Conservation (phyloP, 75 land plant genomes). For the Pinus taeda region DNA sequence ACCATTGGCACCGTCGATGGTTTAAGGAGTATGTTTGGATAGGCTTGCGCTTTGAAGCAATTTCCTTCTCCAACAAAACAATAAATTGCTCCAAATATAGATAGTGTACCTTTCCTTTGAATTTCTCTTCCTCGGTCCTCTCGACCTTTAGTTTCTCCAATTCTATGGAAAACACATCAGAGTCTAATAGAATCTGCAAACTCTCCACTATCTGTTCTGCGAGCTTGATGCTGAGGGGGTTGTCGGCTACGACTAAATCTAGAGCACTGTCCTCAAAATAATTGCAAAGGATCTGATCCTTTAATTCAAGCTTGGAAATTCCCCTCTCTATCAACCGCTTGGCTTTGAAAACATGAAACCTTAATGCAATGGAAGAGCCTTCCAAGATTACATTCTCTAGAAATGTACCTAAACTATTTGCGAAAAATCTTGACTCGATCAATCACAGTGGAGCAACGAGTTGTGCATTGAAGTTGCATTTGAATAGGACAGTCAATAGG, state of each 20-base stretch:
- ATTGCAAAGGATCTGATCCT: constrained; percentile 29
- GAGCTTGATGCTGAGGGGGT: constrained; percentile 21
- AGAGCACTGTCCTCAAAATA: constrained; percentile 30
- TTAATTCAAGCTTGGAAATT: constrained; percentile 11
- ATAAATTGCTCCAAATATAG: constrained; percentile 41
- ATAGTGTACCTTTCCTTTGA: constrained; percentile 17
- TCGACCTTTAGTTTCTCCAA: constrained; percentile 23
- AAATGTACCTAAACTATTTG: not conserved
- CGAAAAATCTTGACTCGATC: not conserved
- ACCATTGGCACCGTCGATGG: too few relatives aligned
- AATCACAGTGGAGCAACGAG: constrained; percentile 5
- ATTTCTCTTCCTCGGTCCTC: constrained; percentile 15
- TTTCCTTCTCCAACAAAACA: constrained; percentile 29
- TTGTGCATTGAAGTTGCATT: not conserved
- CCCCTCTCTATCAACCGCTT: constrained; percentile 15
- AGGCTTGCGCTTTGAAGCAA: constrained; percentile 16
- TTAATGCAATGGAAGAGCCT: constrained; percentile 6
- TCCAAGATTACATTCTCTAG: constrained; percentile 1
- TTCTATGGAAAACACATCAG: constrained; percentile 21
- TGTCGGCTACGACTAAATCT: constrained; percentile 19
- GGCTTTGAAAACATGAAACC: constrained; percentile 17
- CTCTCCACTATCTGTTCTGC: constrained; percentile 32
- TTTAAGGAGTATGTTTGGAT: not conserved
- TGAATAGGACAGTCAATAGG: too few relatives aligned
- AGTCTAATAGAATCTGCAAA: constrained; percentile 13